A percentile compares a stretch with the other conserved stretches of the same genome.
These are phyloP conservation scores for Monilinia fructicola DNA, from an alignment of 2,329 filamentous ascomycete genomes.

Conservation along the genomic window DNA sequence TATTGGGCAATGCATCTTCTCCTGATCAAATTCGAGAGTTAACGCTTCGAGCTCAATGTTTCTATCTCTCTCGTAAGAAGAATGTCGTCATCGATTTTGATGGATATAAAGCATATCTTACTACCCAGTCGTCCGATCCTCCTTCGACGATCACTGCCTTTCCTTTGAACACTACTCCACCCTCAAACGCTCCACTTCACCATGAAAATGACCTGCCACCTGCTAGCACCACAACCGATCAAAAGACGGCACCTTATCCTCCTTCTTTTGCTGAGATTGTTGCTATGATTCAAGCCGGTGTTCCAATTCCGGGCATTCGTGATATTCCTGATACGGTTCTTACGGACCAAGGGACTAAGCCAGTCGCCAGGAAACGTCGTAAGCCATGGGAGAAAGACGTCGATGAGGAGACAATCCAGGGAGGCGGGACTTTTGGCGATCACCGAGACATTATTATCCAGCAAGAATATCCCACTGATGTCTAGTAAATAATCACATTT, in stretches of 20 bases:
- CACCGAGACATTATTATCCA: slow-evolving; percentile 21
- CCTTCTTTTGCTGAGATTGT: slow-evolving; percentile 83
- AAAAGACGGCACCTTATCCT: slow-evolving; percentile 67
- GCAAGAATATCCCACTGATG: slow-evolving; percentile 20
- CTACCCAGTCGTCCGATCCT: slow-evolving; percentile 24
- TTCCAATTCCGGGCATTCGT: slow-evolving; percentile 82
- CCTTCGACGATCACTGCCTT: slow-evolving; percentile 13
- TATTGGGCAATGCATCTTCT: slow-evolving; percentile 58
- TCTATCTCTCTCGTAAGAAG: slow-evolving; percentile 58
- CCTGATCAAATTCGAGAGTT: slow-evolving; percentile 56
- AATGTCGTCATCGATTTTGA: slow-evolving; percentile 61
- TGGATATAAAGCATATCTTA: slow-evolving; percentile 64
- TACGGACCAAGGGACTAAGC: slow-evolving; percentile 59
- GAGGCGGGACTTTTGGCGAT: slow-evolving; percentile 30
- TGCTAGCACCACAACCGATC: slow-evolving; percentile 13
- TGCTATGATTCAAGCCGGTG: slow-evolving; percentile 77
- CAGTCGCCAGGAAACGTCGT: slow-evolving; percentile 44
- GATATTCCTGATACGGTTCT: slow-evolving; percentile 81
- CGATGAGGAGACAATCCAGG: slow-evolving; percentile 33
- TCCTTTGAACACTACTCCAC: slow-evolving; percentile 2
- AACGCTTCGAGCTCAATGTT: slow-evolving; percentile 66
- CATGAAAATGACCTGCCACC: slow-evolving; percentile 23
- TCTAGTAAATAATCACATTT: neutral
- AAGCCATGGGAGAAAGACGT: slow-evolving; percentile 78
- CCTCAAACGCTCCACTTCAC: slow-evolving; percentile 8